These are phyloP conservation scores for Nannochloropsis salina DNA, from an alignment of 108 stramenopile genomes.

Conservation along the genomic window DNA sequence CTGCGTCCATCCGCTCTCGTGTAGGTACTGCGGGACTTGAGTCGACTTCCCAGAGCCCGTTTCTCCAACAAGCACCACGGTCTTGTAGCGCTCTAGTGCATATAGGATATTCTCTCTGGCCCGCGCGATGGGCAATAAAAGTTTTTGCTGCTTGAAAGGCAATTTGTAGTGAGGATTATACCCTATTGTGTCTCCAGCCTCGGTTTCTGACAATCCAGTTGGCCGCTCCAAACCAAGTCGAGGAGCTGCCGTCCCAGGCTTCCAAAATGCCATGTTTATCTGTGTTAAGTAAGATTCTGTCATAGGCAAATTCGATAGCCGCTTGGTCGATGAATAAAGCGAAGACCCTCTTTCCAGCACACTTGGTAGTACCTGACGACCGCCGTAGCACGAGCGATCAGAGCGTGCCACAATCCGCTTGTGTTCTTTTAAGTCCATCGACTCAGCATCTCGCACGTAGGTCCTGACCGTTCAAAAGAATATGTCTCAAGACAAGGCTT, in stretches of 20 bases:
- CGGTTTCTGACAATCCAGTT: slow-evolving; percentile 19
- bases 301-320: no score
- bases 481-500: no score
- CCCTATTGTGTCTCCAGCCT: slow-evolving; percentile 22
- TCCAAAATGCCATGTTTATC: slow-evolving; percentile 32
- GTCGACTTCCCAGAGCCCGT: slow-evolving; percentile 91
- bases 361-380: no score
- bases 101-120: slow-evolving; percentile 30
- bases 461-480: no score
- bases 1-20: slow-evolving; percentile 52
- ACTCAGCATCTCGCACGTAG: no score
- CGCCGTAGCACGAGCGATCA: no score
- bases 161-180: slow-evolving; percentile 22
- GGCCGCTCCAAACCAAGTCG: slow-evolving; percentile 24
- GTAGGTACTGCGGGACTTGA: slow-evolving; percentile 59
- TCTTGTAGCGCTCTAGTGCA: slow-evolving; percentile 48
- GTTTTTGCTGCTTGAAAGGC: slow-evolving; percentile 30
- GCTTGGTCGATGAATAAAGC: no score
- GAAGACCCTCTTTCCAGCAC: no score
- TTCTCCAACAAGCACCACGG: slow-evolving; percentile 85
- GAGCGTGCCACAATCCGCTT: no score
- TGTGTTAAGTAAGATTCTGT: not conserved
- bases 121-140: slow-evolving; percentile 35
- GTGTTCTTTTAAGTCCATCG: no score
- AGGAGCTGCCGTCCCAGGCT: slow-evolving; percentile 34